These are phyloP conservation scores for Anastatica hierochuntica DNA, from an alignment of 345 rosid species.

Conservation along the genomic window DNA sequence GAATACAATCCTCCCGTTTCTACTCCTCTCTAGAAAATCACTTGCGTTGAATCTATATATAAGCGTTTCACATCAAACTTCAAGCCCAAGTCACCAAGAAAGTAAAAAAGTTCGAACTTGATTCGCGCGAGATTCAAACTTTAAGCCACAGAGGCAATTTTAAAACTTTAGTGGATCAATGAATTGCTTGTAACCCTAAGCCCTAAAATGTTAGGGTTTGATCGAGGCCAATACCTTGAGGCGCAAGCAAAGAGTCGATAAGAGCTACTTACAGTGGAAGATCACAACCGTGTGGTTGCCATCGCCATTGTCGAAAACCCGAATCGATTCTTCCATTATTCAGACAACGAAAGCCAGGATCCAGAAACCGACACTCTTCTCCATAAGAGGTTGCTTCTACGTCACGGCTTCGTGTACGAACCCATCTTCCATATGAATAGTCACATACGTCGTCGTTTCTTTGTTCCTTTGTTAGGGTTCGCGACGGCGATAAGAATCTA, in stretches of 20 bases:
- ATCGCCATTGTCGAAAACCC: conserved; percentile 67
- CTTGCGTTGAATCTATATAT: conserved; percentile 58
- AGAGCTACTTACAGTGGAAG: conserved; percentile 49
- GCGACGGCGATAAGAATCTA: neutral
- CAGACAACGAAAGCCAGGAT: conserved; percentile 67
- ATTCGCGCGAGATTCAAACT: too few species aligned
- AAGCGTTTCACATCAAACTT: neutral
- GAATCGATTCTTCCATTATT: conserved; percentile 52
- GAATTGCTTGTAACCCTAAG: too few species aligned
- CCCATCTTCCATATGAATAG: conserved; percentile 66
- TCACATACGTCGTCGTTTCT: conserved; percentile 28
- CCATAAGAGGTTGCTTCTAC: conserved; percentile 13
- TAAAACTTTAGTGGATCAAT: too few species aligned
- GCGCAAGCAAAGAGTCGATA: too few species aligned
- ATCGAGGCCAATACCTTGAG: too few species aligned
- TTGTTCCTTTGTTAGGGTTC: neutral
- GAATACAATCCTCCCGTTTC: conserved; percentile 68
- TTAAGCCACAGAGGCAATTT: too few species aligned
- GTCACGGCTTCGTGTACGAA: conserved; percentile 32
- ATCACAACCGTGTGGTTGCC: conserved; percentile 76
- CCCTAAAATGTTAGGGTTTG: too few species aligned
- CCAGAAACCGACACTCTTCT: conserved; percentile 73
- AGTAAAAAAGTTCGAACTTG: too few species aligned
- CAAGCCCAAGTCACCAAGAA: too few species aligned
- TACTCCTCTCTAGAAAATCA: conserved; percentile 55